These are phyloP conservation scores for Eucalyptus marginata DNA, from an alignment of 345 rosid genomes.

Conservation along the genomic window DNA sequence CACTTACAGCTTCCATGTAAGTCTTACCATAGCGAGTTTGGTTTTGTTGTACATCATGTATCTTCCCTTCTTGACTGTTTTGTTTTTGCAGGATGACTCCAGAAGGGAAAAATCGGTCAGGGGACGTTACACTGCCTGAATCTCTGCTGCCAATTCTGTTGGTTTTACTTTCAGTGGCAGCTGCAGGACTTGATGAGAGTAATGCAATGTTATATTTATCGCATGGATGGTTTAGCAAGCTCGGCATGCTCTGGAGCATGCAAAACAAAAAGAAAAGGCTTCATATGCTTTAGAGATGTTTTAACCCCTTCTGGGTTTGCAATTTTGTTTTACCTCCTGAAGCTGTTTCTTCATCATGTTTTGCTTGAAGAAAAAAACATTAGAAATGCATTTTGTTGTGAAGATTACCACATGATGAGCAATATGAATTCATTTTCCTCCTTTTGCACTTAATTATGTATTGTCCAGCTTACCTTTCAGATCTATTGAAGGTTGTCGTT, in stretches of 20 bases:
- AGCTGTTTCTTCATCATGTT: neutral
- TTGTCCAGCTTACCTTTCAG: neutral
- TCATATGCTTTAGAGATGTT: neutral
- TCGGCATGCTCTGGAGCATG: neutral
- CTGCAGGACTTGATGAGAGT: neutral
- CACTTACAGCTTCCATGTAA: slow-evolving; percentile 75
- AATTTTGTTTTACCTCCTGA: neutral
- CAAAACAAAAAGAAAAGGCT: neutral
- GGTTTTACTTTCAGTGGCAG: neutral
- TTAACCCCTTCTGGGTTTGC: neutral
- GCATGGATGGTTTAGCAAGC: neutral
- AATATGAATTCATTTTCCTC: neutral
- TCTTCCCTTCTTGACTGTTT: neutral
- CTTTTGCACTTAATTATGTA: neutral
- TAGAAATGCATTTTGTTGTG: neutral
- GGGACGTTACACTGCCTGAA: slow-evolving; percentile 63
- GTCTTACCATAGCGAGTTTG: neutral
- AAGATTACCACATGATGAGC: neutral
- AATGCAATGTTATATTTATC: neutral
- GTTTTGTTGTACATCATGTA: neutral
- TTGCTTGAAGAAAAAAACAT: neutral
- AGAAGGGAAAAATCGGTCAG: slow-evolving; percentile 43
- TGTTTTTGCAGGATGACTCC: slow-evolving; percentile 64
- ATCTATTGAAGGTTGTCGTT: neutral
- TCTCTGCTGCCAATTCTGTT: neutral